Conservation (phyloP, 2,329 filamentous ascomycete species). For the Aspergillus pseudoviridinutans region DNA sequence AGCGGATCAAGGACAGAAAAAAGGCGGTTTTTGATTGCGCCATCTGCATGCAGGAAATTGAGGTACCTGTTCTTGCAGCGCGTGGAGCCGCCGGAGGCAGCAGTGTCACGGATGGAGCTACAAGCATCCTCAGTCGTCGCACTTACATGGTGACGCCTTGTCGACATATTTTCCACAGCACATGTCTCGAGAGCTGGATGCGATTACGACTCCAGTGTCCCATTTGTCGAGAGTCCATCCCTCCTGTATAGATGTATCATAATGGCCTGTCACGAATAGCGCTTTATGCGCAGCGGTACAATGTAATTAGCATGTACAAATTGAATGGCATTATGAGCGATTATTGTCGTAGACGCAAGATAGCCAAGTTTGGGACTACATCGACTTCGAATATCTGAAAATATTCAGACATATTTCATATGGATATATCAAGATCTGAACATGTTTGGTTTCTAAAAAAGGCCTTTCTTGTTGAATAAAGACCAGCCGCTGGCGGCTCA, state of each 20-base stretch:
- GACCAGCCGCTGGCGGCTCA: conserved; percentile 14
- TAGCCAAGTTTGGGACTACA: background rate
- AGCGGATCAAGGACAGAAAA: conserved; percentile 44
- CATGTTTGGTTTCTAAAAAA: conserved; percentile 1
- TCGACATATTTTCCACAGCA: conserved; percentile 89
- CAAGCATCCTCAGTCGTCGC: conserved; percentile 71
- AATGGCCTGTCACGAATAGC: background rate
- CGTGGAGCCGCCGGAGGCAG: conserved; percentile 48
- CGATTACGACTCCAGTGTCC: conserved; percentile 88
- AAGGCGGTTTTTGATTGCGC: conserved; percentile 77
- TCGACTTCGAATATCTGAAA: background rate
- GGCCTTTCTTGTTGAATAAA: conserved; percentile 20
- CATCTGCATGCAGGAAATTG: conserved; percentile 87
- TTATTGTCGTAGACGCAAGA: background rate
- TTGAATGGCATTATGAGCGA: background rate
- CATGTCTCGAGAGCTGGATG: conserved; percentile 95
- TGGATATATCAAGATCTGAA: background rate
- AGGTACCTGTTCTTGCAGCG: conserved; percentile 70
- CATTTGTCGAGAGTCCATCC: conserved; percentile 85
- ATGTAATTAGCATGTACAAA: background rate
- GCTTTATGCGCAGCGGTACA: background rate
- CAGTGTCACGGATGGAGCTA: conserved; percentile 41
- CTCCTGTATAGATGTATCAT: conserved; percentile 60
- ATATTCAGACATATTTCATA: background rate
- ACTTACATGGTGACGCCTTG: conserved; percentile 98